Evolutionary conservation across 2,329 filamentous ascomycete genomes (phyloP), one percentile per base, ranked within the genome.

Genomic region (Escovopsis sp.): DNA sequence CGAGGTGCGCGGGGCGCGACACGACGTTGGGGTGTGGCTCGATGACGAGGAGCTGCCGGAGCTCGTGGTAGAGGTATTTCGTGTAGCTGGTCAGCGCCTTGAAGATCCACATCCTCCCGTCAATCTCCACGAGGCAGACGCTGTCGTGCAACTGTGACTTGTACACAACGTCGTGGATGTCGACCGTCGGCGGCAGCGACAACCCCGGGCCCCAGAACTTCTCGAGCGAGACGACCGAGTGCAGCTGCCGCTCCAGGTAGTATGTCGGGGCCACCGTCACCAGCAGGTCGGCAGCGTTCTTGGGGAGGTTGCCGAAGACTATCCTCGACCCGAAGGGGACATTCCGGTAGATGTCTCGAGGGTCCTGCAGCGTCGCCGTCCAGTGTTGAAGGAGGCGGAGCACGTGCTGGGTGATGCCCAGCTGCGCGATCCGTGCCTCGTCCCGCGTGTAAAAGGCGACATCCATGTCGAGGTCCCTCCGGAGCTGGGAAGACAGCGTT

Each of bases 61-160:
- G 62, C 55, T 80, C 75, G 49, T 77, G 72, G 52, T 78, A 79
- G 33, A 80, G 60, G 51, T 72, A 78, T 51, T 77, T 77, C 46
- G 71, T 65, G 48, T 67, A 69, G 55, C 70, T 73, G 3, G 69
- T 71, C 36, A 77, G 54, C 3, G 72, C 70, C 53, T 80, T 80
- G 56, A 80, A 67, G 43, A 77, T 69, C 61, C 67, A 70, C 3
- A 62, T 54, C 39, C 59, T 51, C 6, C 56, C 60, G 18, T 58
- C 48, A 35, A 70, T 60, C 30, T 59, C 58, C 37, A 77, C 72
- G 12, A 77, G 59, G 43, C 70, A 75, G 37, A 78, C 69, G 46
- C 73, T 76, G 51, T 79, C 75, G 48, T 77, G 70, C 15, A 77
- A 57, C 54, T 78, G 70, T 18, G 62, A 61, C 45, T 72, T 51